Evolutionary conservation across 1,139 yeast species (phyloP), one percentile per base, ranked within the genome.

Genomic region (Yamadazyma sp.): DNA sequence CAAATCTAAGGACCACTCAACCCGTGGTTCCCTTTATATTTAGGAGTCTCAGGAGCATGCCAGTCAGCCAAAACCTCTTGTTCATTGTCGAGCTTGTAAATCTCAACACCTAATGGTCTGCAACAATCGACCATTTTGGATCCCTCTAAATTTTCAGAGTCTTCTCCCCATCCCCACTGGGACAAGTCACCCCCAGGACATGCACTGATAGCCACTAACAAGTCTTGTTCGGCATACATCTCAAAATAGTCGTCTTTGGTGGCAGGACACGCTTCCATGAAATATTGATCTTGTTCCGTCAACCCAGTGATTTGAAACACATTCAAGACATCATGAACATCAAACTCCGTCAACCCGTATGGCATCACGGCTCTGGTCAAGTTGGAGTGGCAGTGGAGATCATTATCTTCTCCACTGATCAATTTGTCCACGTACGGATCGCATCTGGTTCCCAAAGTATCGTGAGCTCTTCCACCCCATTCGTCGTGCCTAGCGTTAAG

Each of bases 121-220:
- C 87, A 80, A 51, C 82, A 76, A 40, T 74, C 78, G 15, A 70
- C 64, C 84, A 80, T 78, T 42, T 75, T 78, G n/a, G 61, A 64
- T 2, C 25, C 28, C 2, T 56, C 65, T 24, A 62, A 66, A 31
- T 67, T 69, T 16, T 69, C 74, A 40, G 66, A 65, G 29, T 58
- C 58, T 54, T 75, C 83, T 34, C 86, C 86, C 86, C 86, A 81
- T 30, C 80, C 85, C 86, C 86, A 81, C 43, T 70, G 68, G 13
- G 83, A 76, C 40, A 81, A 62, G 53, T 80, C 86, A 12, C 87
- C 87, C 29, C 86, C 87, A 2, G 86, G 86, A 54, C 86, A 81
- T 4, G 86, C 82, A 41, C 81, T 73, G 35, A 81, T 70, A 5
- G 86, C 87, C 43, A 82, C 79, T 38, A 81, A 59, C 38, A 80